phyloP scores from a whole-genome alignment of 257 asterid genomes.

The Nicotiana sylvestris region DNA sequence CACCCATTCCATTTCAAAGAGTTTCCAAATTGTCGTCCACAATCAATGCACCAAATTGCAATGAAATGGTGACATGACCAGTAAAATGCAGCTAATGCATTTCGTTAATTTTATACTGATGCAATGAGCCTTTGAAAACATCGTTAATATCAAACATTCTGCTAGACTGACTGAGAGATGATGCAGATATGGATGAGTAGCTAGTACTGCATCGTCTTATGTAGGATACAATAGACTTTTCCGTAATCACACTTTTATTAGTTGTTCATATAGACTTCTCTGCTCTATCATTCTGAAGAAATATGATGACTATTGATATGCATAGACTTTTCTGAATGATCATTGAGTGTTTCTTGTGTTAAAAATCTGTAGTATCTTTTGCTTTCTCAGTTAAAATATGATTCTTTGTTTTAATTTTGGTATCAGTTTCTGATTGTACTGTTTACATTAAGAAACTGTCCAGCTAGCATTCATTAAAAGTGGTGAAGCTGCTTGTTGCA shows the following conservation, averaged over 20 bases:
- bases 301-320: not conserved
- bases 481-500: slow-evolving; percentile 25
- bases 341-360: not conserved
- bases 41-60: too few relatives aligned
- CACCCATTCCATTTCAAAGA: too few relatives aligned
- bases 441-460: not conserved
- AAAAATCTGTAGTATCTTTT: not conserved
- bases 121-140: too few relatives aligned
- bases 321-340: not conserved
- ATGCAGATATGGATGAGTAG: too few relatives aligned
- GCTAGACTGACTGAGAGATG: too few relatives aligned
- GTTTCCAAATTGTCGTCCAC: too few relatives aligned
- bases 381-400: not conserved
- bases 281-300: not conserved
- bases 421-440: not conserved
- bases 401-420: not conserved
- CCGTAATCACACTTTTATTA: not conserved
- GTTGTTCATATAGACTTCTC: not conserved
- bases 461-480: not conserved
- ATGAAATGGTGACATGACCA: too few relatives aligned
- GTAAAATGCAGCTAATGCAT: too few relatives aligned
- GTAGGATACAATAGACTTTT: not conserved
- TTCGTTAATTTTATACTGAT: too few relatives aligned
- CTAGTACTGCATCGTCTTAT: not conserved
- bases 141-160: too few relatives aligned